A percentile compares a stretch with the other conserved stretches of the same genome.
Evolutionary conservation across 306 rosid genomes (phyloP).

Genomic region (Glycyrrhiza uralensis): DNA sequence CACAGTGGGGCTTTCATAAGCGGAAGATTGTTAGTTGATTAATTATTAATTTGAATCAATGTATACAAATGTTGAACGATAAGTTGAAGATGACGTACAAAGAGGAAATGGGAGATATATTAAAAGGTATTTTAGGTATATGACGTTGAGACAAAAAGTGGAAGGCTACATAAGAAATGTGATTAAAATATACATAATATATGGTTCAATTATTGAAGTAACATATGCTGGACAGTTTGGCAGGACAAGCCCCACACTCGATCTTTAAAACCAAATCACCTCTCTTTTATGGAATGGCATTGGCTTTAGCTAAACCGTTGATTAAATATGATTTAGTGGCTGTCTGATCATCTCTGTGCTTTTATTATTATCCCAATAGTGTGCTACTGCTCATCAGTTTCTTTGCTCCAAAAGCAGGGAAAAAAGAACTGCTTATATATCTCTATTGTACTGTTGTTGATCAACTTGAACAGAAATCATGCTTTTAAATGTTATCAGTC

Average conservation of each 20-base stretch:
- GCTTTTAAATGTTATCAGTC: background rate
- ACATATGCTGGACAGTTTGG: background rate
- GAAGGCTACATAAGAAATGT: background rate
- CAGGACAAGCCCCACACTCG: background rate
- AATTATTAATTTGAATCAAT: conserved; percentile 1
- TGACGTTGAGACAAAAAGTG: conserved; percentile 3
- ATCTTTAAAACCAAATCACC: background rate
- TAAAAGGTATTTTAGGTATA: background rate
- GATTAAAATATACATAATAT: background rate
- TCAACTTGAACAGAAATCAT: background rate
- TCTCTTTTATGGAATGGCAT: background rate
- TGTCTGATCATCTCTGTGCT: background rate
- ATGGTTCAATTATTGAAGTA: conserved; percentile 24
- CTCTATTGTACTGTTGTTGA: background rate
- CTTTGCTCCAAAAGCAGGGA: conserved; percentile 15
- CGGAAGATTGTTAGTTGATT: background rate
- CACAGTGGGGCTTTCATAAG: background rate
- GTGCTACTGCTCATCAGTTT: background rate
- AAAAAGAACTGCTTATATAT: background rate
- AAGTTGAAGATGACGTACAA: conserved; percentile 12
- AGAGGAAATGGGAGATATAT: background rate
- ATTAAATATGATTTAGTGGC: conserved; percentile 27
- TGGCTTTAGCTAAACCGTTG: background rate
- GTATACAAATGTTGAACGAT: conserved; percentile 10
- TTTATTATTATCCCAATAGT: conserved; percentile 2